Evolutionary conservation across 306 rosid genomes (phyloP), one percentile per base, ranked within the genome.

Genomic region (Trifolium dubium): DNA sequence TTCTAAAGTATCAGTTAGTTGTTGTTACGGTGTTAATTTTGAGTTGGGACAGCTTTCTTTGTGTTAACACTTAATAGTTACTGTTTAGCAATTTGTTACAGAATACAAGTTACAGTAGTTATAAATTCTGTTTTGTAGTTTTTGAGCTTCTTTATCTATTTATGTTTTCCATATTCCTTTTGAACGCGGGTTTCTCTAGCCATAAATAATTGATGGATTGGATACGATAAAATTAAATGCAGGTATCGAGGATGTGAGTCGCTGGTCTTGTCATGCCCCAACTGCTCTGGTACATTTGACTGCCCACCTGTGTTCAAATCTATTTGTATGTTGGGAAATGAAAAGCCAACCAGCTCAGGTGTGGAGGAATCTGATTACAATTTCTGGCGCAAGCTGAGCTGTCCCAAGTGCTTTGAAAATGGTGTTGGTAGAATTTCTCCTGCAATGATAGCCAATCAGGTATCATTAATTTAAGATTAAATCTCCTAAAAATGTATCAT

Each of bases 371-470:
- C 85, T 62, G 44, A 73, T 35, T 61, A 64, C 69, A 80, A 81
- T 69, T 91, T 93, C 82, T 94, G 98, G 97, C 83, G 72, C 41
- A 83, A 76, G 76, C 76, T 89, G 74, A 60, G 64, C 39, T 94
- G 98, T 83, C 86, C 92, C 29, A 89, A 87, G 85, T 94, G 98
- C 86, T 91, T 88, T 2, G 89, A 82, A 61, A 88, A 86, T 47
- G 83, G 76, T 14, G 84, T 37, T 39, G 90, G 89, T 64, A 87
- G 86, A 83, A 81, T 94, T 59, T 88, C 87, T 78, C 89, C 97
- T 40, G 90, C 81, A 83, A 84, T 87, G 85, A 80, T 94, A 69
- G 89, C 95, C 74, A 94, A 91, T 83, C 97, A 94, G 98, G 84
- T 91, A 63, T 35, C 37, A 72, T 46, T 58, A 41, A 66, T 77